Evolutionary conservation across 176 grass and related monocot species (phyloP).

Genomic region (Dactylis glomerata): DNA sequence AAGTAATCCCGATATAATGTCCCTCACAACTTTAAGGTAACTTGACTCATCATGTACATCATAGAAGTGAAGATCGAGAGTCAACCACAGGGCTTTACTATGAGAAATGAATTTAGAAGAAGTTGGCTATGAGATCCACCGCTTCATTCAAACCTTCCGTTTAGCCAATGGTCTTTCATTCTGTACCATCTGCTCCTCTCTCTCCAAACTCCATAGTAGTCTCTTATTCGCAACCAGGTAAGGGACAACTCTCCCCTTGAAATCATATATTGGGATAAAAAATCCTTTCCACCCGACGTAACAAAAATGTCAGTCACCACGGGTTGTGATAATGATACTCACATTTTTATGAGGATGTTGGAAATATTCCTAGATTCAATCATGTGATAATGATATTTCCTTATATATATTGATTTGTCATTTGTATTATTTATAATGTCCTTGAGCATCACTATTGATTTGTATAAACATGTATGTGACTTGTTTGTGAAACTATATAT

Average conservation of each 20-base stretch:
- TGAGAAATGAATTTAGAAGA: not conserved
- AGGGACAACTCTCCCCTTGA: not conserved
- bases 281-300: not conserved
- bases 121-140: not conserved
- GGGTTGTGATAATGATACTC: not conserved
- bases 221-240: not conserved
- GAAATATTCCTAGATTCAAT: not conserved
- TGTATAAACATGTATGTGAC: not conserved
- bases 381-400: not conserved
- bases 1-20: not conserved
- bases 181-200: too few relatives aligned
- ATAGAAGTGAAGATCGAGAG: too few relatives aligned
- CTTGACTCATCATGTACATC: too few relatives aligned
- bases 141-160: too few relatives aligned
- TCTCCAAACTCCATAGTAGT: not conserved
- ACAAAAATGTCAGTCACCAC: not conserved
- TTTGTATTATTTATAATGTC: too few relatives aligned
- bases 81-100: not conserved
- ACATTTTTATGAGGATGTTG: not conserved
- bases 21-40: not conserved
- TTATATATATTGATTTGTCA: not conserved
- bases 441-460: not conserved
- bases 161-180: too few relatives aligned
- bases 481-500: not conserved
- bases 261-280: not conserved